phyloP scores from a whole-genome alignment of 2,329 filamentous ascomycete genomes.

The Aotearoamyces nothofagi region DNA sequence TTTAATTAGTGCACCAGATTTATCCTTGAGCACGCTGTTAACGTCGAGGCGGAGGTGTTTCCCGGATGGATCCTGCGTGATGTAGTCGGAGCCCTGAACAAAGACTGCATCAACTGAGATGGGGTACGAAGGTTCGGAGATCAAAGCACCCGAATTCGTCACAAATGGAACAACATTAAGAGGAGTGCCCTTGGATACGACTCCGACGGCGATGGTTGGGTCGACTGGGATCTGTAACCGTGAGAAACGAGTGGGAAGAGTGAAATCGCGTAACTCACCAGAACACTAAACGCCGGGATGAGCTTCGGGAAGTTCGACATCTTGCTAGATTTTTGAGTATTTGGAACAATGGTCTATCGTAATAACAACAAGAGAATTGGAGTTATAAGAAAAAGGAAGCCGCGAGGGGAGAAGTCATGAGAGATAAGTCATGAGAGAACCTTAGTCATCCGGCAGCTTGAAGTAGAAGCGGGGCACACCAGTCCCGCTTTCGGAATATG shows the following conservation, averaged over 20 bases:
- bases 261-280: constrained; percentile 15
- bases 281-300: constrained; percentile 23
- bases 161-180: constrained; percentile 20
- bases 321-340: constrained; percentile 1
- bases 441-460: too few species aligned
- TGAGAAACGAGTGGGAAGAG: background rate
- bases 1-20: constrained; percentile 20
- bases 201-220: constrained; percentile 14
- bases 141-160: constrained; percentile 16
- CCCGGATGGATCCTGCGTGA: constrained; percentile 24
- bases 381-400: too few species aligned
- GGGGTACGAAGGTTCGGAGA: constrained; percentile 22
- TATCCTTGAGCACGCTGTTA: constrained; percentile 21
- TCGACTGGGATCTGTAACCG: constrained; percentile 24
- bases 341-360: too few species aligned
- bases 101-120: constrained; percentile 22
- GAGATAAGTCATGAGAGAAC: too few species aligned
- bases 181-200: constrained; percentile 17
- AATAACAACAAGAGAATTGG: too few species aligned
- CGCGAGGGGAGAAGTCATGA: too few species aligned
- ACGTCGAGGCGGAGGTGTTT: constrained; percentile 24
- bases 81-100: constrained; percentile 24
- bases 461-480: too few species aligned
- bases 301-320: constrained; percentile 22
- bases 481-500: too few species aligned